A percentile compares a stretch with the other conserved stretches of the same genome.
Conservation (phyloP, 352 stramenopile genomes). For the Globisporangium cystogenes region DNA sequence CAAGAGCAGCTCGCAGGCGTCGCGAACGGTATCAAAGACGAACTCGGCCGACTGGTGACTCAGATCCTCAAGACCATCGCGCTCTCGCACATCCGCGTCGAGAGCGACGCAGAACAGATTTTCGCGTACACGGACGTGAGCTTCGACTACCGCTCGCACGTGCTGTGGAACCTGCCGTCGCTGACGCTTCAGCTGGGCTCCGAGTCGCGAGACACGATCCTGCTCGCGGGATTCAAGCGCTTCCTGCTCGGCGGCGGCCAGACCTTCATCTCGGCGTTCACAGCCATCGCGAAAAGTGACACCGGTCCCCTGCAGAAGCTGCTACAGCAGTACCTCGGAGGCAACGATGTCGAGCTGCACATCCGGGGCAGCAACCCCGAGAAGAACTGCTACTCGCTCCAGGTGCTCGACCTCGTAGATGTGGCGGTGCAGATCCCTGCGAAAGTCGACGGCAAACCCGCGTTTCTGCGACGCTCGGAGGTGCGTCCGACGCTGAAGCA, state of each 20-base stretch:
- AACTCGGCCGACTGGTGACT: slow-evolving; percentile 47
- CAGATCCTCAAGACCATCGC: slow-evolving; percentile 73
- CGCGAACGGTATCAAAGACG: slow-evolving; percentile 33
- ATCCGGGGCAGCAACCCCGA: slow-evolving; percentile 42
- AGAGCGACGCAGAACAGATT: slow-evolving; percentile 48
- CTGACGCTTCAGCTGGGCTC: slow-evolving; percentile 52
- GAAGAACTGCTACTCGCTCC: slow-evolving; percentile 57
- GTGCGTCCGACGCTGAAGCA: slow-evolving; percentile 64
- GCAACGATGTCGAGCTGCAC: slow-evolving; percentile 54
- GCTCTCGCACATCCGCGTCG: slow-evolving; percentile 63
- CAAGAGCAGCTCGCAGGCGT: slow-evolving; percentile 7
- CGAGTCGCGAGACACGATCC: slow-evolving; percentile 29
- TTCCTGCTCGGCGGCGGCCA: slow-evolving; percentile 64
- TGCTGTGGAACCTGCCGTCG: slow-evolving; percentile 76
- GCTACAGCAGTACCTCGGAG: slow-evolving; percentile 62
- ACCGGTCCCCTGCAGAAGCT: slow-evolving; percentile 59
- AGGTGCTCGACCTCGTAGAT: slow-evolving; percentile 60
- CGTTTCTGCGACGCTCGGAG: slow-evolving; percentile 55
- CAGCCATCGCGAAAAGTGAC: slow-evolving; percentile 56
- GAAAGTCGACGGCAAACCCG: slow-evolving; percentile 68
- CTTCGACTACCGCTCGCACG: slow-evolving; percentile 51
- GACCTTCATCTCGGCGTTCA: slow-evolving; percentile 80
- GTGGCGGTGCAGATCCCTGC: slow-evolving; percentile 54
- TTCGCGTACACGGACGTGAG: slow-evolving; percentile 80
- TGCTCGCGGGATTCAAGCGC: slow-evolving; percentile 60